Evolutionary conservation across 371 early-diverging fungal genomes (phyloP), one percentile per base, ranked within the genome.

Genomic region (Thermomucor indicae-seudaticae): DNA sequence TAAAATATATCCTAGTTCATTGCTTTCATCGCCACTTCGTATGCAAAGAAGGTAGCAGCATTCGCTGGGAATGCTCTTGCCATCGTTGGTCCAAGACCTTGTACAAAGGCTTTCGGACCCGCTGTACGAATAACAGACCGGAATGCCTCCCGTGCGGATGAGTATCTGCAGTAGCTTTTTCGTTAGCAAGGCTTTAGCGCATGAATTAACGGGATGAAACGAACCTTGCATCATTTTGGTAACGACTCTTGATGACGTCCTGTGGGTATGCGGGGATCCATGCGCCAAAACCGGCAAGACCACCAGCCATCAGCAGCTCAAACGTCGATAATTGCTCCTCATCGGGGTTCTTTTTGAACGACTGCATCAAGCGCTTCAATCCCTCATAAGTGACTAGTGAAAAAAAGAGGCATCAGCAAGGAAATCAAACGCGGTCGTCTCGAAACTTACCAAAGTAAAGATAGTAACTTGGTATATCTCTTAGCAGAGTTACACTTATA

Each of bases 11-110:
- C 19, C 37, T 49, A 46, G 27, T 35, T 39, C 75, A 69, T 62
- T 2, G 64, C 62, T 57, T 83, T 79, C 77, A 85, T 82, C 12
- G 86, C 75, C 85, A 81, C 78, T 62, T 88, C 89, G 55, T 84
- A 89, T 14, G 84, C 88, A 59, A 87, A 80, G 63, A 91, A 90
- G 0, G 91, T 91, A 35, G 90, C 91, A 1, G 92, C 92, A 48
- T 91, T 91, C 24, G 93, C 93, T 39, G 93, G 93, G 84, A 92
- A 92, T 16, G 93, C 93, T 44, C 93, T 71, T n/a, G 87, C 79
- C 71, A 93, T 77, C 2, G 93, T 89, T 2, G 93, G 91, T 1
- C 84, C 88, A 53, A 92, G 79, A 23, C 93, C 93, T 29, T 81
- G 80, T 65, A 90, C 83, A 63, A 89, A 86, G 3, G 79, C 78